Percentiles rank a stretch among this genome's conserved stretches.
These are phyloP conservation scores for Atalantia buxifolia DNA, from an alignment of 345 rosid species.

Conservation along the genomic window DNA sequence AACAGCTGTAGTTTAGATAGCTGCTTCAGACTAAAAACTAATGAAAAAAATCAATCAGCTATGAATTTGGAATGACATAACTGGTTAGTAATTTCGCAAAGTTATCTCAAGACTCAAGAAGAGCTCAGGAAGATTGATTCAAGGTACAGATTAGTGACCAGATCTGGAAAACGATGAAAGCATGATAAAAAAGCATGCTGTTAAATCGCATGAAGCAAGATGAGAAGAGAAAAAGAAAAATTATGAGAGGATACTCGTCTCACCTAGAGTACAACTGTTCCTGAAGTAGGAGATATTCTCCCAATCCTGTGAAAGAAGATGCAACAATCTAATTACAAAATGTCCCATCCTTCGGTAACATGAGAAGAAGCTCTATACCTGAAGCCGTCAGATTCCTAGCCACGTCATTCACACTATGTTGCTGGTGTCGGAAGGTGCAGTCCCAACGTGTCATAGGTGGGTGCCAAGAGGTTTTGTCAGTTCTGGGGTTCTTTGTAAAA, in stretches of 20 bases:
- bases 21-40: conserved; percentile 2
- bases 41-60: background rate
- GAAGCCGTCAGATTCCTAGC: conserved; percentile 6
- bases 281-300: conserved; percentile 14
- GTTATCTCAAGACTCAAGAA: background rate
- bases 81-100: background rate
- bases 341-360: conserved; percentile 9
- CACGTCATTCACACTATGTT: conserved; percentile 2
- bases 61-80: conserved; percentile 8
- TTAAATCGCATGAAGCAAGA: conserved; percentile 4
- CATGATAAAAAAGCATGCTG: background rate
- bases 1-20: conserved; percentile 1
- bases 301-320: conserved; percentile 15
- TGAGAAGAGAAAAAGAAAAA: background rate
- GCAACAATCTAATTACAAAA: conserved; percentile 8
- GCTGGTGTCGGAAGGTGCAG: conserved; percentile 23
- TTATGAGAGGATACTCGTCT: conserved; percentile 19
- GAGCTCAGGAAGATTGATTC: conserved; percentile 1
- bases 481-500: conserved; percentile 46
- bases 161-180: background rate
- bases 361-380: conserved; percentile 20
- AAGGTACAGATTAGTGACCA: background rate
- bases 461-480: conserved; percentile 25
- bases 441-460: conserved; percentile 25
- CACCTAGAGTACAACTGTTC: conserved; percentile 21